A percentile compares a stretch with the other conserved stretches of the same genome.
Evolutionary conservation across 2,329 filamentous ascomycete species (phyloP).

Genomic region (Boeremia exigua): DNA sequence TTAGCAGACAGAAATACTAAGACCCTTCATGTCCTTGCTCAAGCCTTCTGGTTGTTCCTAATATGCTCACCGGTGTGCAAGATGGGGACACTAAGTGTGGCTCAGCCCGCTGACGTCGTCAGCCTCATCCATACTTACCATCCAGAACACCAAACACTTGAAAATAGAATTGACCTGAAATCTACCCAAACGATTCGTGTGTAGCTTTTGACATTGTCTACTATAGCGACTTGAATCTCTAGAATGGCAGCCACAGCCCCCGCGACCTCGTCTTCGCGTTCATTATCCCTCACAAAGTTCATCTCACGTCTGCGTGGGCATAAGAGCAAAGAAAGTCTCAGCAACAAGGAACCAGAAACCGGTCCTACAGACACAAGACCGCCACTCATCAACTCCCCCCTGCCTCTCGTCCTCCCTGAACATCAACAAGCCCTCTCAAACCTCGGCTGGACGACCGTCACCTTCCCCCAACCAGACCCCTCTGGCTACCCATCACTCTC

Average conservation of each 20-base stretch:
- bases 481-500: background rate
- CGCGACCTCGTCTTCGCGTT: slow-evolving; percentile 18
- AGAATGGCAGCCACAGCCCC: slow-evolving; percentile 31
- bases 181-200: too few relatives aligned
- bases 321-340: background rate
- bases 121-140: background rate
- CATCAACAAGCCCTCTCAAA: slow-evolving; percentile 39
- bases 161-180: too few relatives aligned
- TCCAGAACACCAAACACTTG: background rate
- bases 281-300: slow-evolving; percentile 39
- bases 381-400: slow-evolving; percentile 28
- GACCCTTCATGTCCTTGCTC: background rate
- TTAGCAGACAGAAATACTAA: background rate
- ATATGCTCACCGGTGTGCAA: slow-evolving; percentile 1
- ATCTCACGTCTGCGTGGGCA: slow-evolving; percentile 33
- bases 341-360: background rate
- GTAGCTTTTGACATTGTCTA: background rate
- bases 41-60: background rate
- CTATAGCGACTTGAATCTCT: background rate
- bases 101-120: slow-evolving; percentile 16
- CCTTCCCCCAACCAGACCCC: slow-evolving; percentile 30
- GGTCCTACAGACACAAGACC: slow-evolving; percentile 21
- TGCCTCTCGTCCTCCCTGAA: slow-evolving; percentile 42
- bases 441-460: slow-evolving; percentile 47
- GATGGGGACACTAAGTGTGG: background rate